Conservation (phyloP, 2,329 filamentous ascomycete species). For the Penicillium sp. region DNA sequence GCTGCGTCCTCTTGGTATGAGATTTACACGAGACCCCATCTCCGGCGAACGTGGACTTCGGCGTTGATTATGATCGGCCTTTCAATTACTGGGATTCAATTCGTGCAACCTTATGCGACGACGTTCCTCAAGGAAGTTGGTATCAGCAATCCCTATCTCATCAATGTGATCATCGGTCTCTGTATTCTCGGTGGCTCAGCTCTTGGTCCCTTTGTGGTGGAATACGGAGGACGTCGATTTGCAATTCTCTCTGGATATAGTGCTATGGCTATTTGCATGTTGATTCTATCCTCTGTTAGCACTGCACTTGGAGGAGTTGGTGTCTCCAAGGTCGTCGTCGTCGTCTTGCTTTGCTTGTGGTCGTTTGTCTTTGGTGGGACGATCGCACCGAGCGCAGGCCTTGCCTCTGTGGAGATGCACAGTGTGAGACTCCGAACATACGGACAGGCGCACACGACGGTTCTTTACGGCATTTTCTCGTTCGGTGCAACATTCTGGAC, state of each 20-base stretch:
- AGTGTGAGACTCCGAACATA: constrained; percentile 33
- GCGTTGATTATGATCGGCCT: constrained; percentile 33
- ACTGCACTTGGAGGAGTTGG: constrained; percentile 23
- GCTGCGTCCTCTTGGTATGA: constrained; percentile 27
- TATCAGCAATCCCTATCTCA: constrained; percentile 28
- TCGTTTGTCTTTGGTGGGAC: constrained; percentile 33
- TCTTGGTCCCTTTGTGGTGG: constrained; percentile 25
- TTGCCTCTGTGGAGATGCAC: constrained; percentile 35
- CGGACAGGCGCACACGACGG: constrained; percentile 31
- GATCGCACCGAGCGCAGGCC: constrained; percentile 27
- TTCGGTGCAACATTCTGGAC: constrained; percentile 33
- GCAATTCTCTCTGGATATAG: constrained; percentile 28
- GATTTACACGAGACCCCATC: constrained; percentile 29
- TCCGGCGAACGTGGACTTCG: constrained; percentile 29
- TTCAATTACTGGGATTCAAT: constrained; percentile 33
- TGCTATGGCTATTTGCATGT: constrained; percentile 30
- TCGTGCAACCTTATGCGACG: constrained; percentile 25
- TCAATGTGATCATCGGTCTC: constrained; percentile 28
- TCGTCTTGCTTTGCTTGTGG: constrained; percentile 34
- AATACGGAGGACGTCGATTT: constrained; percentile 31
- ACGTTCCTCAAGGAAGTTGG: constrained; percentile 29
- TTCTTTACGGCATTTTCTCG: constrained; percentile 30
- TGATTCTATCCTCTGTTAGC: constrained; percentile 27
- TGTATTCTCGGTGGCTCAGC: constrained; percentile 27
- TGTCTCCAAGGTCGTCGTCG: constrained; percentile 27